Conservation (phyloP, 1,139 yeast species). For the Yamadazyma jaroonii region DNA sequence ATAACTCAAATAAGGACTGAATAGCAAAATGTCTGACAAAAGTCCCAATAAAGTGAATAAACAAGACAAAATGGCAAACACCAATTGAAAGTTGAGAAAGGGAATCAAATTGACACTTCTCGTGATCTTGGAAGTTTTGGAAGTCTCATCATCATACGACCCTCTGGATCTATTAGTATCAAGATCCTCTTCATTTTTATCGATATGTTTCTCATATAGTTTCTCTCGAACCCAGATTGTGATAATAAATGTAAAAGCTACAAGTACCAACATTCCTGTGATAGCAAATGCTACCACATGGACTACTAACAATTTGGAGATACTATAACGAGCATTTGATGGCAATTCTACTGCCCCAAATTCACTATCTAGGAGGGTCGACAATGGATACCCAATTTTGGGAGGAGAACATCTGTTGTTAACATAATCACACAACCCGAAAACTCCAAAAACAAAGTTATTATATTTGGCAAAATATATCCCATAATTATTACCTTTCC, state of each 20-base stretch:
- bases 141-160: background rate
- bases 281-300: conserved; percentile 44
- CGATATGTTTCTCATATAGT: conserved; percentile 1
- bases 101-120: conserved; percentile 23
- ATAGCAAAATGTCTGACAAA: conserved; percentile 39
- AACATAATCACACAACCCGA: conserved; percentile 38
- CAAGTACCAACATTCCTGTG: conserved; percentile 24
- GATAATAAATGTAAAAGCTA: conserved; percentile 3
- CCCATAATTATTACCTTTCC: conserved; percentile 16
- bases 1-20: conserved; percentile 38
- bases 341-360: conserved; percentile 34
- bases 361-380: conserved; percentile 13
- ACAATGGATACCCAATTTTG: conserved; percentile 35
- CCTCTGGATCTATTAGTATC: background rate
- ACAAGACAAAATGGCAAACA: conserved; percentile 33
- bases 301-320: conserved; percentile 42
- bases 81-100: conserved; percentile 32
- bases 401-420: conserved; percentile 29
- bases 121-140: background rate
- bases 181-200: background rate
- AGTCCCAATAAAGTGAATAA: conserved; percentile 39
- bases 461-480: conserved; percentile 30
- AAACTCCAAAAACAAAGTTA: conserved; percentile 41
- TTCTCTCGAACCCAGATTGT: conserved; percentile 6
- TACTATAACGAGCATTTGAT: conserved; percentile 38